Base-by-base conservation (phyloP, 2,329 filamentous ascomycete genomes). In the Colletotrichum sp. region DNA sequence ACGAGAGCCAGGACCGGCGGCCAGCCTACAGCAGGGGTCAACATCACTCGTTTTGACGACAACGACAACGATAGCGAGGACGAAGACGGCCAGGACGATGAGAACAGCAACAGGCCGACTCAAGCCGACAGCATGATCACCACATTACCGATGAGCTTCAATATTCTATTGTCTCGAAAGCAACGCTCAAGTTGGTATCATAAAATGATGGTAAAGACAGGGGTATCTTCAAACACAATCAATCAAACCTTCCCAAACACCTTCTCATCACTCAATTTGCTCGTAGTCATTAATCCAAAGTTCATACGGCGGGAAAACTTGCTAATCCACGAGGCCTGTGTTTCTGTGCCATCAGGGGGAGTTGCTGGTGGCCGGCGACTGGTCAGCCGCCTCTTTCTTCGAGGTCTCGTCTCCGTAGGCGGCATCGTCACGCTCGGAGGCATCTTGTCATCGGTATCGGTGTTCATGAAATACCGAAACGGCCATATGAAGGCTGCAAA, bases 341-440 rank as follows among this genome's bases (percentile, higher is more conserved):
- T 8, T 26, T 67, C 70, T 55, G 36, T 21, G 16, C n/a, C 28
- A 32, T 65, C 21, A 15, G 61, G 34, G 15, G 28, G 32, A 66
- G 61, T 4, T 13, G n/a, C 34, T 6, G 38, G 32, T 18, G 60
- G 38, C 36, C 70, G 67, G 9, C 76, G 73, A 26, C 71, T 48
- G 9, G 76, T 77, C 6, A 77, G 56, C 32, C 76, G 34, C 36
- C 76, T 76, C 73, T 77, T 77, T 36, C 76, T 70, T 7, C 76
- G 30, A 32, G 76, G 76, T 13, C 64, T 77, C 18, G 24, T 52
- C 55, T 77, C 76, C 2, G 15, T n/a, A 34, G 34, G 38, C 15
- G 64, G 70, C 26, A 65, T 65, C 21, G 58, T 5, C 21, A 73
- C 64, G n/a, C 16, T 48, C 2, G 43, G 73, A 3, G 36, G 18